phyloP scores from a whole-genome alignment of 306 rosid species.

The Gillenia trifoliata region DNA sequence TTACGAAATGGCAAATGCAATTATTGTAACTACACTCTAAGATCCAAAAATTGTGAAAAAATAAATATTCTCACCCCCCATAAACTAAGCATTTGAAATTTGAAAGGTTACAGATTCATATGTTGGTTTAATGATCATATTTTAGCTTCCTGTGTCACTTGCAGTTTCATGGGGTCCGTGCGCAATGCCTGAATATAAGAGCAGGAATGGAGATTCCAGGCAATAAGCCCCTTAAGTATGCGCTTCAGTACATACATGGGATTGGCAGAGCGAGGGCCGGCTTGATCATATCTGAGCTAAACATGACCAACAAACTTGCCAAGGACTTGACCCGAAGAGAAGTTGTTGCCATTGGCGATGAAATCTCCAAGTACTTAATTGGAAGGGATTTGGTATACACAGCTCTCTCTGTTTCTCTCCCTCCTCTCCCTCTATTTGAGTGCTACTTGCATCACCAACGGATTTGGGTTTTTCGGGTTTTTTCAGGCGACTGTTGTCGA shows the following conservation, averaged over 20 bases:
- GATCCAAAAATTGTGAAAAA: background rate
- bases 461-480: background rate
- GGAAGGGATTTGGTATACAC: conserved; percentile 59
- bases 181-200: conserved; percentile 44
- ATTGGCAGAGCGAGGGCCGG: conserved; percentile 59
- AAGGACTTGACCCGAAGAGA: conserved; percentile 70
- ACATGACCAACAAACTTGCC: conserved; percentile 56
- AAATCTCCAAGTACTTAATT: conserved; percentile 50
- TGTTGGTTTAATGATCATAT: background rate
- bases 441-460: background rate
- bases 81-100: background rate
- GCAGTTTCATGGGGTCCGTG: conserved; percentile 40
- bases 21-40: background rate
- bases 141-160: background rate
- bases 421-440: background rate
- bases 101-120: background rate
- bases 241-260: conserved; percentile 66
- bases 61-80: background rate
- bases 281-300: conserved; percentile 56
- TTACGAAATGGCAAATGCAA: background rate
- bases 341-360: conserved; percentile 47
- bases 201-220: conserved; percentile 84
- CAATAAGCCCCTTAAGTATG: conserved; percentile 49
- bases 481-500: conserved; percentile 11
- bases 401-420: background rate